Evolutionary conservation across 345 rosid genomes (phyloP).

Genomic region (Lumnitzera littorea): DNA sequence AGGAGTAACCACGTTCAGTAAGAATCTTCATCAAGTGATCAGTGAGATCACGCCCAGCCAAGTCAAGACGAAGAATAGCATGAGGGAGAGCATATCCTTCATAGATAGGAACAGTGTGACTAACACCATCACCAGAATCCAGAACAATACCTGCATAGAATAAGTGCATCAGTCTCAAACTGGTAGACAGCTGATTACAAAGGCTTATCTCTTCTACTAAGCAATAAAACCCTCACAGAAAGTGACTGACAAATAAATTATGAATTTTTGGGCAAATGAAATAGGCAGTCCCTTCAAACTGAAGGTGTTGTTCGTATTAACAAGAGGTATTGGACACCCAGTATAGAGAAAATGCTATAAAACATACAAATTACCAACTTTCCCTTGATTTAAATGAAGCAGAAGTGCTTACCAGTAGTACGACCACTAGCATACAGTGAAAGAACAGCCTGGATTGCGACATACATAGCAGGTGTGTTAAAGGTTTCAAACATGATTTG

Average conservation of each 20-base stretch:
- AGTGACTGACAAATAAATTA: too few species aligned
- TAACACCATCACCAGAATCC: constrained; percentile 76
- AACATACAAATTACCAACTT: neutral
- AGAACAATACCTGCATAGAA: constrained; percentile 34
- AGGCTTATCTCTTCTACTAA: neutral
- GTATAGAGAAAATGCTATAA: too few species aligned
- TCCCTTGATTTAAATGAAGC: neutral
- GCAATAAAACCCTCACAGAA: neutral
- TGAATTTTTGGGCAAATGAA: too few species aligned
- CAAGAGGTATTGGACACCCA: too few species aligned
- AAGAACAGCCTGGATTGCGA: constrained; percentile 69
- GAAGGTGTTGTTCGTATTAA: too few species aligned
- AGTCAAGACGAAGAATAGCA: constrained; percentile 63
- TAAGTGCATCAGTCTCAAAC: neutral
- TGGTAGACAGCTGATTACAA: neutral
- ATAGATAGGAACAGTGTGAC: constrained; percentile 67
- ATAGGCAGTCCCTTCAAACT: too few species aligned
- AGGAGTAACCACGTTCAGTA: constrained; percentile 72
- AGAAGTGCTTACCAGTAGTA: constrained; percentile 36
- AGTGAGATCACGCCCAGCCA: constrained; percentile 67
- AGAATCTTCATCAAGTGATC: constrained; percentile 63
- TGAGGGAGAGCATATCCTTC: constrained; percentile 70
- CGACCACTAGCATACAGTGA: constrained; percentile 59
- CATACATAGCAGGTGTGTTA: constrained; percentile 73
- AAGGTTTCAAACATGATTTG: constrained; percentile 74